Percentiles rank a stretch among this genome's conserved stretches.
phyloP scores from a whole-genome alignment of 495 filamentous ascomycete genomes.

The Neurospora sp. region DNA sequence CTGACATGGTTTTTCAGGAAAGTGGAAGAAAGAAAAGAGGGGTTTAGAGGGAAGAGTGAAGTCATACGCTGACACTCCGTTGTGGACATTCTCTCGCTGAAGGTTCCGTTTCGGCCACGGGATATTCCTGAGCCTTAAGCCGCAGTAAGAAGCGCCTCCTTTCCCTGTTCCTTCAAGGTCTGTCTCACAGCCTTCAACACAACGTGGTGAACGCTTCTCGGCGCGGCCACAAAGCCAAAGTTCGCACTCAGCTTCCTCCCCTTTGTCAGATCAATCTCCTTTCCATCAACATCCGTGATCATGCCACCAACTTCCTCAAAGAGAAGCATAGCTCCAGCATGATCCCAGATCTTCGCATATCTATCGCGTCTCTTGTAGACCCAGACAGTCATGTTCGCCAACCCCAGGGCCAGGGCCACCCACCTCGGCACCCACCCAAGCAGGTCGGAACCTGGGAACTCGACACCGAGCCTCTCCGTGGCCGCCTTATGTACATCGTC shows the following conservation, averaged over 20 bases:
- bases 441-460: constrained; percentile 45
- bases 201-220: constrained; percentile 20
- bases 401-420: constrained; percentile 48
- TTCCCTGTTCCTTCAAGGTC: constrained; percentile 23
- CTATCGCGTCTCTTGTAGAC: constrained; percentile 43
- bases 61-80: neutral
- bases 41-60: neutral
- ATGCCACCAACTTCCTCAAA: constrained; percentile 55
- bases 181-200: constrained; percentile 27
- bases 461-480: constrained; percentile 35
- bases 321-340: constrained; percentile 58
- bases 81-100: neutral
- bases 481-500: constrained; percentile 37
- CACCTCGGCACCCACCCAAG: constrained; percentile 59
- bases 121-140: neutral
- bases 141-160: constrained; percentile 14
- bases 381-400: constrained; percentile 52
- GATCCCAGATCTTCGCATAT: constrained; percentile 62
- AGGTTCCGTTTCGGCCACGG: neutral
- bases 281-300: constrained; percentile 53
- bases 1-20: neutral
- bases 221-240: constrained; percentile 40
- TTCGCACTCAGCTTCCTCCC: constrained; percentile 39
- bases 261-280: constrained; percentile 34
- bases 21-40: neutral